Percentiles rank a stretch among this genome's conserved stretches.
These are phyloP conservation scores for Penicillium soppii DNA, from an alignment of 495 filamentous ascomycete species.

Conservation along the genomic window DNA sequence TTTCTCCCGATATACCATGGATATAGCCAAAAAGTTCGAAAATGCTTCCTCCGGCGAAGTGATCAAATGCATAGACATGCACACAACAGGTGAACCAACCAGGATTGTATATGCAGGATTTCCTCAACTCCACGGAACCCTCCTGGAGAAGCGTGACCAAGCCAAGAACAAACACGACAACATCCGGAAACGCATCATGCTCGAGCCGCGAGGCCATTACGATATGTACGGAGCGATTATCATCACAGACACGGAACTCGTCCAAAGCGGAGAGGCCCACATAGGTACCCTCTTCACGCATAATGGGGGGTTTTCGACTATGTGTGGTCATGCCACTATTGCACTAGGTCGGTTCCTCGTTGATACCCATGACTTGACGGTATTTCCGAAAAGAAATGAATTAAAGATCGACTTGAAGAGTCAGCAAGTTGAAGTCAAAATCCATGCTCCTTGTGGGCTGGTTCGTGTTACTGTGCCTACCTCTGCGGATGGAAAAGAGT, in stretches of 20 bases:
- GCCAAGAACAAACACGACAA: constrained; percentile 20
- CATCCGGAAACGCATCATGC: constrained; percentile 17
- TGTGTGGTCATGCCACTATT: constrained; percentile 59
- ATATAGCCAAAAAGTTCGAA: background rate
- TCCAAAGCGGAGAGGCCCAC: constrained; percentile 8
- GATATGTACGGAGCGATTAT: constrained; percentile 29
- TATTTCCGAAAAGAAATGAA: constrained; percentile 12
- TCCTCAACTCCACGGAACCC: constrained; percentile 15
- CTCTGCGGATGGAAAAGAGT: constrained; percentile 7
- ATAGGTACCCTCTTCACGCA: constrained; percentile 38
- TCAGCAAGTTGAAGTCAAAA: constrained; percentile 4
- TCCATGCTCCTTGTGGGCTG: constrained; percentile 19
- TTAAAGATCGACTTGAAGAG: constrained; percentile 3
- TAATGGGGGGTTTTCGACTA: constrained; percentile 76
- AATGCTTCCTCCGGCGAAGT: background rate
- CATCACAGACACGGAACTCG: constrained; percentile 16
- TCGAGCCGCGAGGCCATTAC: constrained; percentile 24
- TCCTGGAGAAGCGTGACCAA: constrained; percentile 21
- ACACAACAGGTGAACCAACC: constrained; percentile 26
- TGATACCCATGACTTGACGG: constrained; percentile 7
- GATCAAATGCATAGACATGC: constrained; percentile 22
- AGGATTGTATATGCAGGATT: constrained; percentile 18
- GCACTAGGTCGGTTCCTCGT: constrained; percentile 33
- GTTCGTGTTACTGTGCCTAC: constrained; percentile 19
- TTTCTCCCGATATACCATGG: too few species aligned